Base-by-base conservation (phyloP, 1,284 basidiomycete species). In the Thelephora terrestris region DNA sequence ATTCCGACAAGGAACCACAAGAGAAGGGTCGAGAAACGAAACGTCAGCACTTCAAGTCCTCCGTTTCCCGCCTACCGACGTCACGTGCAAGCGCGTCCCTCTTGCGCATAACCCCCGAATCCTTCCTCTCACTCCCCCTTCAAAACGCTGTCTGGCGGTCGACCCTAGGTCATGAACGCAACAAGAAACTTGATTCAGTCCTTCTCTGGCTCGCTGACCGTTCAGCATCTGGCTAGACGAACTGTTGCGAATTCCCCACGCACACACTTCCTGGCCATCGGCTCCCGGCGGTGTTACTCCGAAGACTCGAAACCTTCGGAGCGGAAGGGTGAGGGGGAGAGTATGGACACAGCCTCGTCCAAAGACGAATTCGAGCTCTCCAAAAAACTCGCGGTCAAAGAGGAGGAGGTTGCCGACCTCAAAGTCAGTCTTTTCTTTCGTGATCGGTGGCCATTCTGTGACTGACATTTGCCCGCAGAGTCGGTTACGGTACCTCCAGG, bases 401-500 rank as follows among this genome's bases (percentile, higher is more conserved):
- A 88, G 61, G 74, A 69, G 16, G 84, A 88, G 63, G 76, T 79
- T 18, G 68, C 75, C 18, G 87, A 91, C 64, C 71, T 90, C 52
- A 88, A 79, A 46, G 85, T 90, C 60, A 59, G 83, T 71, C 35
- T 29, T 23, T 35, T 9, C 44, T 14, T 12, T 44, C 21, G 5
- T 43, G 35, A 36, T 18, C 20, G 39, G 29, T 24, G 34, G 21
- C 14, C n/a, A 12, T 12, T 23, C 40, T 23, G 37, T 43, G 29
- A 25, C 42, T 37, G 50, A 50, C 52, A 46, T 50, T 35, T 52
- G 34, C 21, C 48, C 25, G 9, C 54, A 93, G 91, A 75, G 80
- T 60, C 85, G 90, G 58, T 71, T 93, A 60, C 82, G 86, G 52
- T 94, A 95, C 64, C 73, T 88, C 50, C 85, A 91, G 63, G 96